Percentiles rank a stretch among this genome's conserved stretches.
These are phyloP conservation scores for Rhynchospora pubera DNA, from an alignment of 176 grass and related monocot species.

Conservation along the genomic window DNA sequence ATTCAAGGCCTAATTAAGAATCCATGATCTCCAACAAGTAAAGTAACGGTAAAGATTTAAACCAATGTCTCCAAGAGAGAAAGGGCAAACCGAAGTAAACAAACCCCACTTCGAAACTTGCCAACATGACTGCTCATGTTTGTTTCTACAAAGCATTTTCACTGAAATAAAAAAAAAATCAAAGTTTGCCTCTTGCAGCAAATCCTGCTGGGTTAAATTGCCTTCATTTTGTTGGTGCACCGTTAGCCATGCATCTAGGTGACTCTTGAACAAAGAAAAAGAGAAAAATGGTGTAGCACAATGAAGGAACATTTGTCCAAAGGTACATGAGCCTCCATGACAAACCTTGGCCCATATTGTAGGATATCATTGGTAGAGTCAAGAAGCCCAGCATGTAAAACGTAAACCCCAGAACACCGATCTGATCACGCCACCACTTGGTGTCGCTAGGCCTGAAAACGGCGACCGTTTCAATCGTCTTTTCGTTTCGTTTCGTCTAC, in stretches of 20 bases:
- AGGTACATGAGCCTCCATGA: conserved; percentile 73
- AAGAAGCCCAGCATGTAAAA: conserved; percentile 71
- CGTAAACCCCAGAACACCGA: conserved; percentile 49
- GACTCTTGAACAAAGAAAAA: conserved; percentile 57
- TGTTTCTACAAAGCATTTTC: conserved; percentile 29
- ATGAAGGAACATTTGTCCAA: conserved; percentile 49
- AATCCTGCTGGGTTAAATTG: background rate
- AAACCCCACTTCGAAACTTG: conserved; percentile 52
- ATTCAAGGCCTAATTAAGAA: no score
- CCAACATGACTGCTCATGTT: conserved; percentile 50
- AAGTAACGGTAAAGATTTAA: conserved; percentile 66
- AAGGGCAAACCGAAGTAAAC: conserved; percentile 81
- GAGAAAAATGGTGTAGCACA: conserved; percentile 46
- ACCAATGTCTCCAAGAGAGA: conserved; percentile 60
- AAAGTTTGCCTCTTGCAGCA: background rate
- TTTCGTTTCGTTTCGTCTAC: no score
- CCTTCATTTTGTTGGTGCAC: conserved; percentile 32
- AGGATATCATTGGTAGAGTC: conserved; percentile 62
- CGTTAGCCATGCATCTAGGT: conserved; percentile 67
- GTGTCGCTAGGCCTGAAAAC: no score
- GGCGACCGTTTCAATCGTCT: no score
- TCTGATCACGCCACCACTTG: conserved; percentile 69
- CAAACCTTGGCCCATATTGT: conserved; percentile 29
- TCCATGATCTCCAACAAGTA: conserved; percentile 58
- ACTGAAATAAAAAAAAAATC: conserved; percentile 39